Evolutionary conservation across 164 flowering plant species (phyloP).

Genomic region (Vitis rotundifolia): DNA sequence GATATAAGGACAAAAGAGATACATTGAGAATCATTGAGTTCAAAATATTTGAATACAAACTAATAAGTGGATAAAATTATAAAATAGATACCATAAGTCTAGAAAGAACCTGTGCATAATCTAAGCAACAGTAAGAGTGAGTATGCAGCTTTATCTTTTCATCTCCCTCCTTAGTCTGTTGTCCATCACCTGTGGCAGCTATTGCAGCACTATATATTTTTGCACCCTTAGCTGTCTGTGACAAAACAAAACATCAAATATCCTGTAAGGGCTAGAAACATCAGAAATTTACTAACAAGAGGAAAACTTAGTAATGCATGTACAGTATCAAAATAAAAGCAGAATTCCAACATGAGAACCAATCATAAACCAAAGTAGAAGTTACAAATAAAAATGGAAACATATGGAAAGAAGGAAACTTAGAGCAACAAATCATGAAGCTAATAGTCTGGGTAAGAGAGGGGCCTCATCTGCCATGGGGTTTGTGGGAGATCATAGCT

Average conservation of each 20-base stretch:
- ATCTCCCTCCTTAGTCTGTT: constrained; percentile 64
- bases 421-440: background rate
- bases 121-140: constrained; percentile 95
- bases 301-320: no score
- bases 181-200: constrained; percentile 77
- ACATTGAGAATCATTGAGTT: background rate
- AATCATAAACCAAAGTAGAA: no score
- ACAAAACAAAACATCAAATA: constrained; percentile 14
- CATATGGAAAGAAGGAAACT: background rate
- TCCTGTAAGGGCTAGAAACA: no score
- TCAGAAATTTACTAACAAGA: no score
- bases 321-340: no score
- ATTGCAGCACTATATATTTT: constrained; percentile 78
- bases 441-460: background rate
- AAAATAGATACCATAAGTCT: background rate
- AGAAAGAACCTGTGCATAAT: constrained; percentile 82
- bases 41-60: no score
- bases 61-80: no score
- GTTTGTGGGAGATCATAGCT: no score
- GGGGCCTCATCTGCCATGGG: no score
- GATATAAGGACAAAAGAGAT: background rate
- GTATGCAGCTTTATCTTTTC: constrained; percentile 90
- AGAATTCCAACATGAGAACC: no score
- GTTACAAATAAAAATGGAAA: background rate
- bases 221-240: constrained; percentile 91